Conservation (phyloP, 352 stramenopile species). For the Globisporangium recalcitrans region DNA sequence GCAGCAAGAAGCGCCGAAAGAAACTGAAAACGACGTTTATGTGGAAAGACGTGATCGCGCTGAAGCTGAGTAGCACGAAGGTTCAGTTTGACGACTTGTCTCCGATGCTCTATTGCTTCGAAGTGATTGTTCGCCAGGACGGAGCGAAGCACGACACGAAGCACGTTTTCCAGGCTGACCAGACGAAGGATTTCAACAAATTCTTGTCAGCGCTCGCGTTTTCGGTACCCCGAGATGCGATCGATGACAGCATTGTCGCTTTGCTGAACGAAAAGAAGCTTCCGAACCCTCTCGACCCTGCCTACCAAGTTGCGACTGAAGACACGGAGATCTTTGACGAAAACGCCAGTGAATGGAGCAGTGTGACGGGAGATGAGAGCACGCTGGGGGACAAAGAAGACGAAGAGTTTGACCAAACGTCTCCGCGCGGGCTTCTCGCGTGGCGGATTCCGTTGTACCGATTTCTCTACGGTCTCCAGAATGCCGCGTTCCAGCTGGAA, state of each 20-base stretch:
- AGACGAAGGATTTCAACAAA: conserved; percentile 70
- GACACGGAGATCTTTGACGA: conserved; percentile 53
- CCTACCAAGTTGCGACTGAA: conserved; percentile 18
- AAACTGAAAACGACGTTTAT: conserved; percentile 73
- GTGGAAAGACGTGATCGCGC: conserved; percentile 57
- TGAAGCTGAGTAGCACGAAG: conserved; percentile 63
- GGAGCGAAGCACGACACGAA: conserved; percentile 52
- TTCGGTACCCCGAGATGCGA: conserved; percentile 47
- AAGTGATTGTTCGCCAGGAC: conserved; percentile 54
- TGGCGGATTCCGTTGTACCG: conserved; percentile 70
- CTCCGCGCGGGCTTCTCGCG: conserved; percentile 21
- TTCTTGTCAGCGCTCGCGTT: conserved; percentile 72
- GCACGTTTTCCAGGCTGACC: conserved; percentile 75
- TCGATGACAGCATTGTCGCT: conserved; percentile 61
- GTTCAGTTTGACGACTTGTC: conserved; percentile 84
- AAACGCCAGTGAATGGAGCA: conserved; percentile 77
- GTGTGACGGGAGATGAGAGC: conserved; percentile 80
- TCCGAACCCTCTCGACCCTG: conserved; percentile 41
- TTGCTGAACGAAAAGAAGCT: conserved; percentile 61
- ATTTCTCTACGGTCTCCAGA: conserved; percentile 62
- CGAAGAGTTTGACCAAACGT: conserved; percentile 58
- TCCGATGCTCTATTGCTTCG: conserved; percentile 73
- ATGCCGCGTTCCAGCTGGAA: conserved; percentile 67
- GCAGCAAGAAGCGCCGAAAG: conserved; percentile 66
- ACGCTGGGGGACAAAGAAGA: conserved; percentile 75